phyloP scores from a whole-genome alignment of 2,329 filamentous ascomycete genomes.

The Bipolaris bicolor region DNA sequence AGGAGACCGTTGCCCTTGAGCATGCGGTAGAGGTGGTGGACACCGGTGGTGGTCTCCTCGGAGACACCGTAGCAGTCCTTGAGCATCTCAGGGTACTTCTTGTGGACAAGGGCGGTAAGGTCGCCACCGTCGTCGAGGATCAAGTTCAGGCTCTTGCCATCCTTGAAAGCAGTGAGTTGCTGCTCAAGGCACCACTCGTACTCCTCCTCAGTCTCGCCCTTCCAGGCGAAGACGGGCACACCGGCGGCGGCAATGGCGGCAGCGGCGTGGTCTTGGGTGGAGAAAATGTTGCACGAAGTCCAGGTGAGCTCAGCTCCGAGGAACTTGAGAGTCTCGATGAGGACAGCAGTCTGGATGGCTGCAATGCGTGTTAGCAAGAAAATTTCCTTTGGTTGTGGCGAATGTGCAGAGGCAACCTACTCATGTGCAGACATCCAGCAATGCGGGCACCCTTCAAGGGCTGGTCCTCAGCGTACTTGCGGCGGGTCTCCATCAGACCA shows the following conservation, averaged over 20 bases:
- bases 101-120: conserved; percentile 93
- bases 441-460: conserved; percentile 93
- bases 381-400: not conserved
- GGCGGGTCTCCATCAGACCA: conserved; percentile 92
- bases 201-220: conserved; percentile 98
- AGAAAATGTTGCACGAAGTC: conserved; percentile 99
- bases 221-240: conserved; percentile 85
- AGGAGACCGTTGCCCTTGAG: conserved; percentile 78
- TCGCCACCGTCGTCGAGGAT: conserved; percentile 99
- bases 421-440: conserved; percentile 99
- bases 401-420: conserved; percentile 52
- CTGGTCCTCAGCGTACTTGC: conserved; percentile 91
- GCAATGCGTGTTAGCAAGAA: conserved; percentile 22
- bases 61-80: conserved; percentile 98
- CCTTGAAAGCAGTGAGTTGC: conserved; percentile 96
- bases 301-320: conserved; percentile 99
- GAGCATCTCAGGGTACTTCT: conserved; percentile 98
- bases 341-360: conserved; percentile 97
- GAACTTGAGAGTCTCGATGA: conserved; percentile 94
- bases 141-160: conserved; percentile 94
- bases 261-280: conserved; percentile 96
- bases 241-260: conserved; percentile 94
- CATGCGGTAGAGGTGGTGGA: conserved; percentile 99
- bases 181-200: conserved; percentile 99
- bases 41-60: conserved; percentile 99